Conservation (phyloP, 345 rosid species). For the Carallia pectinifolia region DNA sequence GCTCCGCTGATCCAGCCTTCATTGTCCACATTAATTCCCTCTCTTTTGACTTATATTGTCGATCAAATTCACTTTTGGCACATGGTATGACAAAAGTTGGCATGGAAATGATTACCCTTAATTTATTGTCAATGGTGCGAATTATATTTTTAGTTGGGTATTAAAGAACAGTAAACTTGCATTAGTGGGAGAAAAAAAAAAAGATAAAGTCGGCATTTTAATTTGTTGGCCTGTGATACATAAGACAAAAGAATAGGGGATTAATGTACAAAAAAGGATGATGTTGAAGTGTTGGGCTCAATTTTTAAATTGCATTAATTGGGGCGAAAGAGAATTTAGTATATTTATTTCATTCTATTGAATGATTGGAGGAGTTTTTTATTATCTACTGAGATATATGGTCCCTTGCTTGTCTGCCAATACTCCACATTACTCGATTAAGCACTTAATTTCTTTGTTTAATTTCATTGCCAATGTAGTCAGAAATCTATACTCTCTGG, state of each 20-base stretch:
- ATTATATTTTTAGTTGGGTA: neutral
- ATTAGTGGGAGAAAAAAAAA: slow-evolving; percentile 33
- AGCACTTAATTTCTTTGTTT: too few species aligned
- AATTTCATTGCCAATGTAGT: too few species aligned
- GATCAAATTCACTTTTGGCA: slow-evolving; percentile 12
- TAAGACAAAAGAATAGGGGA: slow-evolving; percentile 31
- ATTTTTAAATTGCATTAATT: slow-evolving; percentile 29
- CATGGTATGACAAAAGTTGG: slow-evolving; percentile 5
- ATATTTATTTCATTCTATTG: slow-evolving; percentile 31
- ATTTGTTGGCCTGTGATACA: neutral
- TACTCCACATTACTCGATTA: slow-evolving; percentile 10
- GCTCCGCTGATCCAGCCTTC: too few species aligned
- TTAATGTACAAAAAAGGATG: slow-evolving; percentile 22
- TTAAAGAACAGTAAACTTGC: slow-evolving; percentile 10
- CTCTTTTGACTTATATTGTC: slow-evolving; percentile 9
- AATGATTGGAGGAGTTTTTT: slow-evolving; percentile 48
- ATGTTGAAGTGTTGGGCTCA: slow-evolving; percentile 48
- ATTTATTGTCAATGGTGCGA: neutral
- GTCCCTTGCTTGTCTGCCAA: slow-evolving; percentile 25
- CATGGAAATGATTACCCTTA: slow-evolving; percentile 14
- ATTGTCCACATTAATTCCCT: neutral
- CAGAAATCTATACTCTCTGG: too few species aligned
- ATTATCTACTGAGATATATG: slow-evolving; percentile 56
- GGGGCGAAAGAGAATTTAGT: neutral
- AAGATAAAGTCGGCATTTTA: slow-evolving; percentile 27